These are phyloP conservation scores for Kurtzmaniella fragi DNA, from an alignment of 805 yeast genomes.

Conservation along the genomic window DNA sequence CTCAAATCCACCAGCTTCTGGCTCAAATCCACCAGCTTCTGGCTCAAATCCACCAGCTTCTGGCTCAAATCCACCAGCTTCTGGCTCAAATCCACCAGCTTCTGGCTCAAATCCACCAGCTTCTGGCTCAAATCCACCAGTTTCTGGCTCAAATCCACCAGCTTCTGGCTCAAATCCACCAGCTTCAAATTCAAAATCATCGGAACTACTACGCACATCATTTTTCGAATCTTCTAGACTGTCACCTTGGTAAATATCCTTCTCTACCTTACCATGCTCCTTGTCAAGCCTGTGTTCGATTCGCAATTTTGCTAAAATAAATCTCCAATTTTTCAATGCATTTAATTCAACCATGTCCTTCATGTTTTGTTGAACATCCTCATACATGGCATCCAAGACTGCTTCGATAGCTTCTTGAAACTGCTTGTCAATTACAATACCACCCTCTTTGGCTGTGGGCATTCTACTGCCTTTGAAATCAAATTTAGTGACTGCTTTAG, in stretches of 20 bases:
- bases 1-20: not conserved
- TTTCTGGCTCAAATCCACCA: conserved; percentile 4
- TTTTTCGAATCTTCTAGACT: not conserved
- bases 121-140: conserved; percentile 2
- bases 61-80: conserved; percentile 2
- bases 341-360: conserved; percentile 40
- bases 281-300: conserved; percentile 42
- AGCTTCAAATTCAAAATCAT: conserved; percentile 2
- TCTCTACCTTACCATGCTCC: conserved; percentile 43
- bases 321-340: conserved; percentile 52
- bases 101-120: conserved; percentile 2
- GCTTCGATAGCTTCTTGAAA: conserved; percentile 54
- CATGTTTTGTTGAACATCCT: conserved; percentile 45
- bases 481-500: conserved; percentile 83
- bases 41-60: conserved; percentile 5
- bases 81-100: conserved; percentile 8
- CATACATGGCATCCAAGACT: conserved; percentile 44
- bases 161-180: conserved; percentile 5
- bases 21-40: not conserved
- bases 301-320: conserved; percentile 45
- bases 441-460: conserved; percentile 65
- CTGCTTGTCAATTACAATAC: conserved; percentile 67
- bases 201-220: not conserved
- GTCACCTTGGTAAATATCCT: too few relatives aligned
- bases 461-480: conserved; percentile 49